Percentiles rank a stretch among this genome's conserved stretches.
phyloP scores from a whole-genome alignment of 2,329 filamentous ascomycete genomes.

The Magnaporthiopsis rhizophila region DNA sequence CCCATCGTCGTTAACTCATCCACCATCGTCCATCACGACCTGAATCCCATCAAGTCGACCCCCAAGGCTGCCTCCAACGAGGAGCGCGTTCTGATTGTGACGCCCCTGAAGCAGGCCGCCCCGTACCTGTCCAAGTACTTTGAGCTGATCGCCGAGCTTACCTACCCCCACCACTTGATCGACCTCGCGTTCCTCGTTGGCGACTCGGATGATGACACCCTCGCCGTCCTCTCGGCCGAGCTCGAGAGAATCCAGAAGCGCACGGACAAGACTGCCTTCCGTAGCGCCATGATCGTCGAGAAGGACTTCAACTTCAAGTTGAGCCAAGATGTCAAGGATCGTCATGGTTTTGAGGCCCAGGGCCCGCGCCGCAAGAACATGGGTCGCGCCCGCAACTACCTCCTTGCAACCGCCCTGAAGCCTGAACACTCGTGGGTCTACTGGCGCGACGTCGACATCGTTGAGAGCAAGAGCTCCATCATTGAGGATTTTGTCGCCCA shows the following conservation, averaged over 20 bases:
- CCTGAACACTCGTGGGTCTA: conserved; percentile 97
- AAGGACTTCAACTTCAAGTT: conserved; percentile 78
- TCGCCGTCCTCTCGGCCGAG: conserved; percentile 78
- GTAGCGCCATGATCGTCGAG: conserved; percentile 74
- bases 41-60: conserved; percentile 79
- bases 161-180: conserved; percentile 91
- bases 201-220: conserved; percentile 84
- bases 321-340: conserved; percentile 72
- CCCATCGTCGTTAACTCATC: conserved; percentile 76
- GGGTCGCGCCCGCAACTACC: conserved; percentile 84
- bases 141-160: conserved; percentile 79
- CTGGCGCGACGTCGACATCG: conserved; percentile 96
- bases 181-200: conserved; percentile 92
- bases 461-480: conserved; percentile 78
- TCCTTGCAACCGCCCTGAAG: conserved; percentile 76
- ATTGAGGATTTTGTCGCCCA: conserved; percentile 94
- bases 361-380: conserved; percentile 85
- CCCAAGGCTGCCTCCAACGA: conserved; percentile 69
- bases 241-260: conserved; percentile 80
- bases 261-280: conserved; percentile 74
- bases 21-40: conserved; percentile 70
- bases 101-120: conserved; percentile 84
- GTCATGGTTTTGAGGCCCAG: conserved; percentile 81
- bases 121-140: conserved; percentile 82
- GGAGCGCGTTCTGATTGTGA: conserved; percentile 85